Base-by-base conservation (phyloP, 2,329 filamentous ascomycete species). In the Rachicladosporium sp. region DNA sequence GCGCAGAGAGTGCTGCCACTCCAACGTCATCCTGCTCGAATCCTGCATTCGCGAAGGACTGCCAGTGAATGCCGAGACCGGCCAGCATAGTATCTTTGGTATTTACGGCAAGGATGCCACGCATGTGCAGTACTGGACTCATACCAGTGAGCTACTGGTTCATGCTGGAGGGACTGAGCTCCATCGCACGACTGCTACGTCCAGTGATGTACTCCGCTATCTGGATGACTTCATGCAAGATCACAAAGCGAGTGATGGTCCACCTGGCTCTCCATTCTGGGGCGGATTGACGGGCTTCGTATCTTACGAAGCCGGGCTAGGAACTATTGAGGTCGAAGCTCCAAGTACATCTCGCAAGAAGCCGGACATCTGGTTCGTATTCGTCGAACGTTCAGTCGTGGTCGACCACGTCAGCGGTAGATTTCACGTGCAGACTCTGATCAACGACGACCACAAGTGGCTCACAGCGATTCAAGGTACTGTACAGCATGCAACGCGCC, bases 201-300 rank as follows among this genome's bases (percentile, higher is more conserved):
- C 39, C n/a, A 10, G 30, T 11, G 55, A 56, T 23, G 49, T 63
- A 4, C 69, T 66, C 58, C 46, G 50, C 3, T 64, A 58, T 33
- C 44, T 70, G 5, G 60, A 60, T 33, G 46, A 49, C 4, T 56
- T 63, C 23, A 63, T 68, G 55, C 46, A 54, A 29, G 40, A 49
- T 6, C 56, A 61, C 4, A 56, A 50, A 39, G 59, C 59, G 2
- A 44, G 43, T 1, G 54, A 48, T 9, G 64, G 64, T 4, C 48
- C 50, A 19, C 45, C 51, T 0, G 51, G 56, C 29, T 62, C 63
- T 0, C 73, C 82, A 0, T 94, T 93, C 55, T 76, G 83, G 60
- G 87, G 85, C 37, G 87, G 87, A 0, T 78, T 93, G 43, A 76
- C 93, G 62, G 87, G 87, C 0, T 93, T 81, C 51, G 72, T 86